Evolutionary conservation across 192 early-diverging fungal species (phyloP), one percentile per base, ranked within the genome.

Genomic region (Coemansia brasiliensis): DNA sequence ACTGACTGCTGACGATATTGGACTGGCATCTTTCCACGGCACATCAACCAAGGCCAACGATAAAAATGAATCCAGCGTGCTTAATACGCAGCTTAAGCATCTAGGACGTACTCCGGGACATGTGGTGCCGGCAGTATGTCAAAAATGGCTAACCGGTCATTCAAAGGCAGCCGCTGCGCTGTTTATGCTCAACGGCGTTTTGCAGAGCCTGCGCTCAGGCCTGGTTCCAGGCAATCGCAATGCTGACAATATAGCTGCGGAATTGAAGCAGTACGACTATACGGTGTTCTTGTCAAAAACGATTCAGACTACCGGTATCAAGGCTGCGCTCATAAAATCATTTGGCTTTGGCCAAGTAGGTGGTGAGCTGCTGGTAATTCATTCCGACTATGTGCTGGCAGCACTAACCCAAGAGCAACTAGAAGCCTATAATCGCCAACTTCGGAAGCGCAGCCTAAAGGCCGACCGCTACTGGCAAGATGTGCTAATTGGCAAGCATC

Each of bases 41-140:
- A 96, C 94, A 24, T 88, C 89, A 22, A 97, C 94, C 54, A 87
- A 88, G 75, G 92, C 92, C 40, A 97, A 97, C 69, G 94, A 97
- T 74, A 88, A 90, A 84, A 97, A 95, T 80, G 92, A 95, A 69
- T 96, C 93, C 6, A 85, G 87, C 11, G 91, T 91, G 1, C 53
- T 92, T 44, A 90, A 94, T 82, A 81, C 88, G 57, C 93, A 96
- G 79, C 69, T 96, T 53, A 76, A 72, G 26, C 91, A 96, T 67
- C 83, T 96, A 32, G 93, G 94, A 17, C 86, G 93, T 52, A 84
- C 86, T 41, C 86, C 83, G 53, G 94, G 94, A 61, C 92, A 96
- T 54, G 85, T 85, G 18, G 63, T 88, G 35, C 90, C 92, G 6
- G 79, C 84, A 13, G 83, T 96, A 56, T 90, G 88, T 82, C 94